Evolutionary conservation across 805 yeast species (phyloP), one percentile per base, ranked within the genome.

Genomic region (Candida namnaoensis): DNA sequence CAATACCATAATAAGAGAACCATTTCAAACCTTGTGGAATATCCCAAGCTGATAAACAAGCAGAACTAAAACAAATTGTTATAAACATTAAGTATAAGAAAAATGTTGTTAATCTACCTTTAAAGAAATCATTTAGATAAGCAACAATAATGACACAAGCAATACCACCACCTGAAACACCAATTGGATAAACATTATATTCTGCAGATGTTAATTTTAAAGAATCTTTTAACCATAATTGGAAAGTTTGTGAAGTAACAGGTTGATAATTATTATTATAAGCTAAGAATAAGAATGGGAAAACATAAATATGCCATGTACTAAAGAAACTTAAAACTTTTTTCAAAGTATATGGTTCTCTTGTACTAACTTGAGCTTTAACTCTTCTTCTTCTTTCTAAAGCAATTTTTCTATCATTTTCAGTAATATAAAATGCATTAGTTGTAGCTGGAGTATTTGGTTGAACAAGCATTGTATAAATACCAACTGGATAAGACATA

Each of bases 281-380:
- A 25, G 43, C 30, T 26, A 42, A 37, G 26, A 42, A 44, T 5
- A 44, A 25, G 1, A 39, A 12, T 13, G 74, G 74, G 46, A 69
- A 69, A 19, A 69, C 68, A 34, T 48, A 66, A 23, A 69, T 56
- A 51, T 71, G 75, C 76, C 76, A 71, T 4, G 74, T 66, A 40
- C 47, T 57, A 54, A 69, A 69, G 44, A 63, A 65, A 1, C 60
- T 38, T 43, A 62, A 66, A 43, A 69, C 57, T 41, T 64, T 66
- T 11, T 42, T 38, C 60, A 61, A 54, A 3, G 73, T 64, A 47
- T 68, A 69, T 30, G 57, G 64, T 32, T 58, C 59, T 50, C 65
- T 53, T 7, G 62, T 57, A 38, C 65, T 67, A 44, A 69, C 58
- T 47, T 62, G 69, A 12, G 70, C 68, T 8, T 65, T 65, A 38